Base-by-base conservation (phyloP, 495 filamentous ascomycete species). In the Cryomyces antarcticus region DNA sequence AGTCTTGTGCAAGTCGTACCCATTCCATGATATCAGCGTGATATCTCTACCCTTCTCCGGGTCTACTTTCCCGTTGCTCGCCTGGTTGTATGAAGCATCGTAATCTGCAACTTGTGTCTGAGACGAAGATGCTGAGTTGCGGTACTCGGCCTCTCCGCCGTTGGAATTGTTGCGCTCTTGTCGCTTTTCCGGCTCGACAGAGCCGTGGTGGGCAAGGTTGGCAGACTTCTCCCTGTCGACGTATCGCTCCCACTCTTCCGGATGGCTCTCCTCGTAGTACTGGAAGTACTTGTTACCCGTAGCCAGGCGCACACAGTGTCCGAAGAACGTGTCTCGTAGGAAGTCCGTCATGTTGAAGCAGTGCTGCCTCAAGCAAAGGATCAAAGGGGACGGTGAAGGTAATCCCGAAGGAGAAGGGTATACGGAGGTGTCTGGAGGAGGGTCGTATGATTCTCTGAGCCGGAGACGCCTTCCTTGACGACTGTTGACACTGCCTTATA, bases 251-350 rank as follows among this genome's bases (percentile, higher is more conserved):
- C 52, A 59, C 30, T 57, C 41, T 29, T 38, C 31, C 2, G 52
- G 48, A 46, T 62, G 47, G 28, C 11, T 43, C 42, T 62, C 58
- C 41, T 62, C 59, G 7, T 50, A 31, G 35, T 52, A 62, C 30
- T 47, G 40, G 11, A 62, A 48, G n/a, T 39, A 41, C 44, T 46
- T 52, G 4, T 48, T 46, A 13, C 45, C 36, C 24, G 50, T 46
- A 10, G 53, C 42, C 17, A 62, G 47, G 29, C 59, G 50, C 7
- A 62, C 49, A 27, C 51, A 17, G 42, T 57, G 52, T 5, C 59
- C 59, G 39, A 60, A 60, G 31, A 49, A 46, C 28, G 57, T 57
- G 42, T 62, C 59, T 27, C 59, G 51, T 28, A 62, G 49, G 39
- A 62, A 46, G 31, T 60, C 33, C 33, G 9, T 36, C 33, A 36